A percentile compares a stretch with the other conserved stretches of the same genome.
Evolutionary conservation across 1,284 basidiomycete species (phyloP).

Genomic region (Omphalotus olearius): DNA sequence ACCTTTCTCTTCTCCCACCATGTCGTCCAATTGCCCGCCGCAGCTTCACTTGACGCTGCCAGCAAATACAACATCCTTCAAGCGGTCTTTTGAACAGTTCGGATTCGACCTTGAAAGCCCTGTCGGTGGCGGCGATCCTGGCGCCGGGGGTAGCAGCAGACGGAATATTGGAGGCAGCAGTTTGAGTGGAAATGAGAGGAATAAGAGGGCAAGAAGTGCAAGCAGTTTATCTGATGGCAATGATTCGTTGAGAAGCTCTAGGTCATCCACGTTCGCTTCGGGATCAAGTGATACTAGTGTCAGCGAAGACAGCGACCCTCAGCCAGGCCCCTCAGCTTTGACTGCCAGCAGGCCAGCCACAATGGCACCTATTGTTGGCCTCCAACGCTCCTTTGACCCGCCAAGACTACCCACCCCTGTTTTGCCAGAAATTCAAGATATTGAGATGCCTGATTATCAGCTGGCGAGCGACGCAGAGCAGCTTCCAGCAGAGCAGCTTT

Average conservation of each 20-base stretch:
- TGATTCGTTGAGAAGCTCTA: conserved; percentile 24
- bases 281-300: conserved; percentile 16
- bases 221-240: conserved; percentile 32
- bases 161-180: conserved; percentile 23
- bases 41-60: conserved; percentile 43
- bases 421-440: conserved; percentile 33
- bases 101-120: conserved; percentile 49
- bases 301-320: conserved; percentile 8
- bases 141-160: conserved; percentile 24
- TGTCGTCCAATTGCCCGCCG: conserved; percentile 35
- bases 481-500: conserved; percentile 4
- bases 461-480: neutral
- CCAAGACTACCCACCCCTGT: conserved; percentile 36
- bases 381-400: conserved; percentile 18
- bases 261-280: conserved; percentile 26
- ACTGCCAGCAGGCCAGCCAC: conserved; percentile 19
- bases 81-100: conserved; percentile 53
- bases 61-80: conserved; percentile 45
- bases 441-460: conserved; percentile 43
- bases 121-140: conserved; percentile 21
- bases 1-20: conserved; percentile 16
- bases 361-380: neutral
- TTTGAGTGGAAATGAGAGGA: conserved; percentile 32
- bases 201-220: conserved; percentile 41
- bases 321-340: conserved; percentile 14